Conservation (phyloP, 2,329 filamentous ascomycete genomes). For the Alternaria rosae region DNA sequence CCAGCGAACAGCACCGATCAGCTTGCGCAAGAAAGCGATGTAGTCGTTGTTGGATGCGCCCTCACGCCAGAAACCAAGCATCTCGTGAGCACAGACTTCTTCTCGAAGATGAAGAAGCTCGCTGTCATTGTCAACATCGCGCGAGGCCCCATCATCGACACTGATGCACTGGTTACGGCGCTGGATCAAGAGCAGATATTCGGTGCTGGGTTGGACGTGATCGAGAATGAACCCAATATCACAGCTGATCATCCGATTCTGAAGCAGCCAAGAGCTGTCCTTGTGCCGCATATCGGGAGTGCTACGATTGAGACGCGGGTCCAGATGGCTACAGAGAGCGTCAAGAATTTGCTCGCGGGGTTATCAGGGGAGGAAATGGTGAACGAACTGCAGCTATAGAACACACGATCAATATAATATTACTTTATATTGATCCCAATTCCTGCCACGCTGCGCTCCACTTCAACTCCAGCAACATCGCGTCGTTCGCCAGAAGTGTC, state of each 20-base stretch:
- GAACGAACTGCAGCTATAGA: conserved; percentile 36
- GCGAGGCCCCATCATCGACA: conserved; percentile 63
- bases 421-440: neutral
- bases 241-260: conserved; percentile 57
- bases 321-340: conserved; percentile 65
- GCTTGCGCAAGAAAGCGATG: conserved; percentile 40
- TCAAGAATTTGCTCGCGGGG: conserved; percentile 60
- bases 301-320: conserved; percentile 64
- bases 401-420: neutral
- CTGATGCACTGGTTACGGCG: conserved; percentile 60
- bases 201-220: conserved; percentile 64
- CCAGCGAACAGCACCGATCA: conserved; percentile 27
- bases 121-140: conserved; percentile 66
- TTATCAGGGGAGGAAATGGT: conserved; percentile 36
- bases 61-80: conserved; percentile 39
- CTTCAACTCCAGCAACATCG: neutral
- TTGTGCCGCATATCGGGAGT: conserved; percentile 67
- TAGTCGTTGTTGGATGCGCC: conserved; percentile 40
- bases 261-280: conserved; percentile 58
- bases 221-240: conserved; percentile 62
- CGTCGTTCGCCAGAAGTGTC: neutral
- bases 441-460: neutral
- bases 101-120: conserved; percentile 60
- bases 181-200: conserved; percentile 60
- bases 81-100: conserved; percentile 40